These are phyloP conservation scores for Paraurostyla sp. DNA, from an alignment of 73 alveolate genomes.

Conservation along the genomic window DNA sequence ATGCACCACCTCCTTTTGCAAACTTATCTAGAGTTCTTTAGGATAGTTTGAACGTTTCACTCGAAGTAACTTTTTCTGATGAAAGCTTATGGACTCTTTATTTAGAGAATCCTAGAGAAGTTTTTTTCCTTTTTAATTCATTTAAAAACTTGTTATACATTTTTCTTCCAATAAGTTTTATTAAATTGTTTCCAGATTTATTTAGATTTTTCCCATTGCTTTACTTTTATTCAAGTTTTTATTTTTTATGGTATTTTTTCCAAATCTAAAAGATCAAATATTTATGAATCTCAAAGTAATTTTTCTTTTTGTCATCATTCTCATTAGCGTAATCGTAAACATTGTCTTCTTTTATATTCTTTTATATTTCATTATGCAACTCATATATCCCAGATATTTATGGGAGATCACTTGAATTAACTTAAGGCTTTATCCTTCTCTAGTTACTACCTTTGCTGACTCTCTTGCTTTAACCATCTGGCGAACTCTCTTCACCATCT, in stretches of 20 bases:
- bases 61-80: constrained; percentile 7
- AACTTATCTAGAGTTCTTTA: constrained; percentile 14
- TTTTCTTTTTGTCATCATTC: not conserved
- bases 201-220: not conserved
- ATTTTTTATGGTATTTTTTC: constrained; percentile 18
- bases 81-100: constrained; percentile 35
- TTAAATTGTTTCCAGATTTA: constrained; percentile 19
- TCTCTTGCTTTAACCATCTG: not conserved
- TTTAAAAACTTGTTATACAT: constrained; percentile 33
- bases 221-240: not conserved
- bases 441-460: not conserved
- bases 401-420: constrained; percentile 30
- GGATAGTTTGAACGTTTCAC: constrained; percentile 35
- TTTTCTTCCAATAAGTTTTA: constrained; percentile 25
- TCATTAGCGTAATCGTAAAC: not conserved
- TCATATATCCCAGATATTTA: not conserved
- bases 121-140: constrained; percentile 38
- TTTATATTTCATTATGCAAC: constrained; percentile 23
- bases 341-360: not conserved
- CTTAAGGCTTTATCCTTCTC: not conserved
- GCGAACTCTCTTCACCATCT: not conserved
- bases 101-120: constrained; percentile 38
- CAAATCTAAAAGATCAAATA: constrained; percentile 5
- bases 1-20: not conserved
- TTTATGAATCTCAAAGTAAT: constrained; percentile 15